A percentile compares a stretch with the other conserved stretches of the same genome.
phyloP scores from a whole-genome alignment of 495 filamentous ascomycete species.

The Neurospora sp. region DNA sequence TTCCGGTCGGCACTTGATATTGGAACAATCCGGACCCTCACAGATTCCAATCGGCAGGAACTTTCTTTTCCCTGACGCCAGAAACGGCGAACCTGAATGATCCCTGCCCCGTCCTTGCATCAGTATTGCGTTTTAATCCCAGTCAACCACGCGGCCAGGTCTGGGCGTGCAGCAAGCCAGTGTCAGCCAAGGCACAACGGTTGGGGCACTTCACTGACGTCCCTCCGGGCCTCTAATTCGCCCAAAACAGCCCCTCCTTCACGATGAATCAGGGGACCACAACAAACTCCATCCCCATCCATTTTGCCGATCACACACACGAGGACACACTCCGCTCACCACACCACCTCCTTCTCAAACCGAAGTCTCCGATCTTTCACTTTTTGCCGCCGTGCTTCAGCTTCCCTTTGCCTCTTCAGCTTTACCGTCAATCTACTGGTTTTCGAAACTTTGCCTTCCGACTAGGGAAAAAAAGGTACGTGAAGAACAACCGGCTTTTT shows the following conservation, averaged over 20 bases:
- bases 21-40: background rate
- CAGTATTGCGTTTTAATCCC: constrained; percentile 10
- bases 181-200: background rate
- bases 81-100: background rate
- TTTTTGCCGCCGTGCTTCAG: background rate
- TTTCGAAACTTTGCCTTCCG: background rate
- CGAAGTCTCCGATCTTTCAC: background rate
- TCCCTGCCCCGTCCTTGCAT: constrained; percentile 8
- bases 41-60: background rate
- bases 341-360: background rate
- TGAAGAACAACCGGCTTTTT: background rate
- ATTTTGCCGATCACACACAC: background rate
- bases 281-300: background rate
- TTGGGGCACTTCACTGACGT: background rate
- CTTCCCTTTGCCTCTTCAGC: background rate
- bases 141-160: constrained; percentile 20
- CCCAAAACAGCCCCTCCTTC: background rate
- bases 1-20: background rate
- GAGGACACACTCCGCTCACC: background rate
- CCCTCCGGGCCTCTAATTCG: background rate
- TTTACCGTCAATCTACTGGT: background rate
- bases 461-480: background rate
- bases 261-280: background rate
- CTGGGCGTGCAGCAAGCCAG: constrained; percentile 6
- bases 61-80: background rate